These are phyloP conservation scores for Ramularia collo-cygni DNA, from an alignment of 2,329 filamentous ascomycete species.

Conservation along the genomic window DNA sequence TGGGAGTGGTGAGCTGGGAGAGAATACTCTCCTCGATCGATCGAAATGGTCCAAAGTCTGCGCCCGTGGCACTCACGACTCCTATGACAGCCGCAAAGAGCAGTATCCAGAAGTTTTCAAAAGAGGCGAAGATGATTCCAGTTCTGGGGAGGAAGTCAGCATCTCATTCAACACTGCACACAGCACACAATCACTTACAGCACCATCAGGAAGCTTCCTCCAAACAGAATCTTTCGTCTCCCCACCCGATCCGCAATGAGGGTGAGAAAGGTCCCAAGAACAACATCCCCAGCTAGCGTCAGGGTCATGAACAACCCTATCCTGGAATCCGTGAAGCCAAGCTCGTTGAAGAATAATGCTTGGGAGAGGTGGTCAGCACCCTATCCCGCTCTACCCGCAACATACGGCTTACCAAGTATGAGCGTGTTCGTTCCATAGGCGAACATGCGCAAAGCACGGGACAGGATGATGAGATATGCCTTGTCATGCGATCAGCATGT, in stretches of 20 bases:
- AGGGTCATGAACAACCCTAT: constrained; percentile 30
- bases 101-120: constrained; percentile 30
- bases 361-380: not conserved
- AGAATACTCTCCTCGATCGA: constrained; percentile 59
- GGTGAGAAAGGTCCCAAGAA: constrained; percentile 28
- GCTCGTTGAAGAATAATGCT: constrained; percentile 30
- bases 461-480: constrained; percentile 47
- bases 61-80: constrained; percentile 38
- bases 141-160: constrained; percentile 3
- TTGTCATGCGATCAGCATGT: too few species aligned
- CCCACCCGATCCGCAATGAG: constrained; percentile 30
- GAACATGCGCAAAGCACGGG: constrained; percentile 34
- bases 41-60: constrained; percentile 61
- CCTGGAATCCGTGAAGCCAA: constrained; percentile 26
- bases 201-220: constrained; percentile 28
- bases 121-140: constrained; percentile 25
- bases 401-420: constrained; percentile 21
- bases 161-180: too few species aligned
- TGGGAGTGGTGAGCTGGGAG: constrained; percentile 51
- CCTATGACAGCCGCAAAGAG: constrained; percentile 29
- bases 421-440: constrained; percentile 28
- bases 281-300: constrained; percentile 27
- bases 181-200: constrained; percentile 6
- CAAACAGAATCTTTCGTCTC: constrained; percentile 25
- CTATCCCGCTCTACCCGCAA: constrained; percentile 1